Evolutionary conservation across 495 filamentous ascomycete species (phyloP).

Genomic region (Schizothecium vesticola): DNA sequence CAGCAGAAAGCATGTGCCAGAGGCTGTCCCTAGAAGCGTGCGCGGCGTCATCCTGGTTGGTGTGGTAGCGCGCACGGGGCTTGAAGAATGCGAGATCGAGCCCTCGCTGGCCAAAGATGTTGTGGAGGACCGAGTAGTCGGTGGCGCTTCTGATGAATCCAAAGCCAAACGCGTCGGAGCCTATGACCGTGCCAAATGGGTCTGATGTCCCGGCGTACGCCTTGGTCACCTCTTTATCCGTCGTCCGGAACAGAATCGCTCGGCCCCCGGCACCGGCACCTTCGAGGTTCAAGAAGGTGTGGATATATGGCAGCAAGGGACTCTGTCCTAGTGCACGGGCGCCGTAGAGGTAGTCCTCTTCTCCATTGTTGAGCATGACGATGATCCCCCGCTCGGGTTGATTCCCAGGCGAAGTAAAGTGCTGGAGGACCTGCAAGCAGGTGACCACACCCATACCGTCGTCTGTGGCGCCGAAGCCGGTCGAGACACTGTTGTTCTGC

Average conservation of each 20-base stretch:
- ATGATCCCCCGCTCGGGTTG: slow-evolving; percentile 76
- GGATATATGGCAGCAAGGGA: slow-evolving; percentile 67
- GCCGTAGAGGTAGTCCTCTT: slow-evolving; percentile 91
- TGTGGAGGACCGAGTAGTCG: slow-evolving; percentile 82
- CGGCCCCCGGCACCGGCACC: slow-evolving; percentile 91
- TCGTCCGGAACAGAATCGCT: slow-evolving; percentile 78
- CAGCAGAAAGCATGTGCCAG: slow-evolving; percentile 89
- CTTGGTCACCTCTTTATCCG: slow-evolving; percentile 79
- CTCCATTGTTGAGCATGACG: slow-evolving; percentile 87
- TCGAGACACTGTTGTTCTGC: slow-evolving; percentile 65
- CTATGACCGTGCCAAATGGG: slow-evolving; percentile 79
- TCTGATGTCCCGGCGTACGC: slow-evolving; percentile 64
- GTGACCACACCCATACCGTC: slow-evolving; percentile 87
- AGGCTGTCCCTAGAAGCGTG: slow-evolving; percentile 72
- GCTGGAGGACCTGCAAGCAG: slow-evolving; percentile 77
- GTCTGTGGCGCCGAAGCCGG: slow-evolving; percentile 85
- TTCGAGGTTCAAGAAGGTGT: slow-evolving; percentile 90
- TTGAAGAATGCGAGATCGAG: slow-evolving; percentile 87
- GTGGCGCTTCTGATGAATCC: slow-evolving; percentile 78
- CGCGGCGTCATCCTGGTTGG: slow-evolving; percentile 75
- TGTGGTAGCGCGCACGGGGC: slow-evolving; percentile 86
- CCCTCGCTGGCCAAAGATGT: slow-evolving; percentile 75
- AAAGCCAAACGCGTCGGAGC: slow-evolving; percentile 73
- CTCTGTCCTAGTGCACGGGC: slow-evolving; percentile 80
- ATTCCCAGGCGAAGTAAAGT: slow-evolving; percentile 75